Conservation (phyloP, 176 grass and related monocot species). For the Thalia dealbata region DNA sequence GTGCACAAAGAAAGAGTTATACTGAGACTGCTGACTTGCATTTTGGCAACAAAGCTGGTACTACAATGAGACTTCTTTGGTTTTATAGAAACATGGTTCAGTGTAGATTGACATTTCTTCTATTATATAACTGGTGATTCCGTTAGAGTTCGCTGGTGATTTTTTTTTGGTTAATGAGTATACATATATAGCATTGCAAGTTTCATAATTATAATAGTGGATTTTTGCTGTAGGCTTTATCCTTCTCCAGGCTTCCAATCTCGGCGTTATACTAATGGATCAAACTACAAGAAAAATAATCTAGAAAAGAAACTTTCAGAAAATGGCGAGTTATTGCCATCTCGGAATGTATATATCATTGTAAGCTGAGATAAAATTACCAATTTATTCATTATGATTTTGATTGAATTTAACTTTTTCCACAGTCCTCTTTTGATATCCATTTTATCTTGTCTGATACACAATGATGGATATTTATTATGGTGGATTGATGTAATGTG, state of each 20-base stretch:
- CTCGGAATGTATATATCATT: conserved; percentile 43
- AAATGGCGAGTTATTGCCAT: conserved; percentile 31
- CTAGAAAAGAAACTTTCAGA: conserved; percentile 48
- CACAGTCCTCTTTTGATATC: neutral
- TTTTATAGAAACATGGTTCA: too few relatives aligned
- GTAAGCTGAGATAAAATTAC: conserved; percentile 36
- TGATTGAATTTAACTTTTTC: conserved; percentile 2
- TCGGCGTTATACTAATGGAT: conserved; percentile 36
- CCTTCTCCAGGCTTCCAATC: conserved; percentile 21
- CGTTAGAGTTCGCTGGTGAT: neutral
- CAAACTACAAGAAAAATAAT: conserved; percentile 32
- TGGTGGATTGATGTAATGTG: neutral
- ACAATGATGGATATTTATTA: conserved; percentile 1
- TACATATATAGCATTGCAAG: neutral
- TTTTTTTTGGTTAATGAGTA: neutral
- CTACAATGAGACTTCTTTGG: too few relatives aligned
- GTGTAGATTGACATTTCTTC: neutral
- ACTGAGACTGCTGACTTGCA: too few relatives aligned
- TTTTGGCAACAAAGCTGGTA: too few relatives aligned
- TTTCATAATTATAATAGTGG: neutral
- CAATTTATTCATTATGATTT: conserved; percentile 17
- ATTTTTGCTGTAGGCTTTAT: conserved; percentile 15
- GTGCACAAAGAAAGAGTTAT: too few relatives aligned
- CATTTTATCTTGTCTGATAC: conserved; percentile 12
- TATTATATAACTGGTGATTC: neutral